Conservation (phyloP, 2,329 filamentous ascomycete genomes). For the Sclerotinia nivalis region DNA sequence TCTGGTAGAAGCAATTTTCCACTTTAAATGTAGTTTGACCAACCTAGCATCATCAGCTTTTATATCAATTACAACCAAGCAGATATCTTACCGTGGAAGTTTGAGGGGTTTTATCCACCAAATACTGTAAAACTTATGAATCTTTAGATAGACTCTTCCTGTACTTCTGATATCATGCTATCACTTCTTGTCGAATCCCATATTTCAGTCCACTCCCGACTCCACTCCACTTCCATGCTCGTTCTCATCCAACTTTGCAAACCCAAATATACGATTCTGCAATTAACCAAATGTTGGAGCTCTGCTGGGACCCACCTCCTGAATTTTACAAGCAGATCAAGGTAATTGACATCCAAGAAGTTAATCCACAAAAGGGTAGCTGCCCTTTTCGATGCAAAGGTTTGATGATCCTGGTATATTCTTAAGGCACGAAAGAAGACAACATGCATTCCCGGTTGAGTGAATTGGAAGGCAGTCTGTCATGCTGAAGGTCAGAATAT, state of each 20-base stretch:
- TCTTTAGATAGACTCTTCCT: too few relatives aligned
- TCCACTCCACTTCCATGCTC: background rate
- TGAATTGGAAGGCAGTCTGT: background rate
- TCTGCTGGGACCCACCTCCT: fast-evolving
- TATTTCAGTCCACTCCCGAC: background rate
- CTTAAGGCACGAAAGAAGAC: fast-evolving
- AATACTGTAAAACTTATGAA: background rate
- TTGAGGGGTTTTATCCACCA: background rate
- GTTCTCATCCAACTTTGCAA: background rate
- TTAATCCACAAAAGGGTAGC: background rate
- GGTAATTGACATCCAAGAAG: background rate
- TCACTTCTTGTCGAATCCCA: background rate
- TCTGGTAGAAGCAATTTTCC: background rate
- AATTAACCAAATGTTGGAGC: background rate
- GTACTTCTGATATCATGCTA: background rate
- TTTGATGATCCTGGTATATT: too few relatives aligned
- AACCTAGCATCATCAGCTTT: background rate
- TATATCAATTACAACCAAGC: background rate
- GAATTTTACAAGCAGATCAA: background rate
- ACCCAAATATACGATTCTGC: background rate
- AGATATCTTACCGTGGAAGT: background rate
- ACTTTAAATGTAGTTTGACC: background rate
- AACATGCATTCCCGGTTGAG: fast-evolving
- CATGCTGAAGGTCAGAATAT: background rate
- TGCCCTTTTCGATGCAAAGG: too few relatives aligned